Base-by-base conservation (phyloP, 1,284 basidiomycete genomes). In the Waitea zeae region DNA sequence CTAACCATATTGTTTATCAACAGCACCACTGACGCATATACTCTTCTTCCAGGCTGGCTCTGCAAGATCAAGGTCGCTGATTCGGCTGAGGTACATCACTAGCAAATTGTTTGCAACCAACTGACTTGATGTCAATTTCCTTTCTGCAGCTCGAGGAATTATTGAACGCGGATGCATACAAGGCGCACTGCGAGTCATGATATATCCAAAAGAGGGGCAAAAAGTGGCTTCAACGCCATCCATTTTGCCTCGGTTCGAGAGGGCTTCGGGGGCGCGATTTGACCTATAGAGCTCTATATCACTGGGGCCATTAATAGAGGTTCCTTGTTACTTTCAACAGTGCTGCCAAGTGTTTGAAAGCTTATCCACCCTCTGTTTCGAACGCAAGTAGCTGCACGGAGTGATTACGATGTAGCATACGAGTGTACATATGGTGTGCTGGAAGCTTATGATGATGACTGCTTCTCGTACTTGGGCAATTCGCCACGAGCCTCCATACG, bases 401-500 rank as follows among this genome's bases (percentile, higher is more conserved):
- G n/a, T n/a, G n/a, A n/a, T n/a, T n/a, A n/a, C n/a, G n/a, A n/a
- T n/a, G n/a, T n/a, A n/a, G n/a, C n/a, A n/a, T n/a, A n/a, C n/a
- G n/a, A n/a, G n/a, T n/a, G n/a, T n/a, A 36, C 9, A 19, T 13
- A 12, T 12, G 20, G 17, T 18, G 20, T 36, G n/a, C 30, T 41
- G 13, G 20, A 42, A 26, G 7, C 7, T n/a, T n/a, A 7, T 7
- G 17, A 17, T 39, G 24, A 34, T 34, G 32, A 30, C 5, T 56
- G 55, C 34, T 67, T 54, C 50, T 79, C 73, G 50, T 88, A 89
- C 59, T 81, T 71, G 49, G 78, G 75, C 50, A 74, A 70, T 58
- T 90, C 86, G 37, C 82, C 87, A 17, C 86, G 71, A 17, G 78
- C 84, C 50, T 88, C 82, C 82, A 92, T 86, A 43, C 87, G 65